These are phyloP conservation scores for Aegle marmelos DNA, from an alignment of 345 rosid species.

Conservation along the genomic window DNA sequence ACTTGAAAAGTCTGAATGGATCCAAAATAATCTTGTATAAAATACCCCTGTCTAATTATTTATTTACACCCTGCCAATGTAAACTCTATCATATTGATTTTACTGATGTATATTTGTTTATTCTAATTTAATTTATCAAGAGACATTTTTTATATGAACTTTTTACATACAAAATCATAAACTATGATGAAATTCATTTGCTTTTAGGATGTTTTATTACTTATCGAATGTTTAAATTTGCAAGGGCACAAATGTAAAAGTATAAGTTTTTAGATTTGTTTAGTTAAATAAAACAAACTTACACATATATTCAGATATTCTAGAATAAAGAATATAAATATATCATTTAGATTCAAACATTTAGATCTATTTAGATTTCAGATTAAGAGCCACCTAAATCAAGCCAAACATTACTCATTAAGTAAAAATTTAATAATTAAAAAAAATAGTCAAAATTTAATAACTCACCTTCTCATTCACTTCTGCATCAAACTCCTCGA, in stretches of 20 bases:
- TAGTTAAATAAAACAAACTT: not conserved
- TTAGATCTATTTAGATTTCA: not conserved
- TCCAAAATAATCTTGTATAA: not conserved
- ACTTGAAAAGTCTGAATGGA: not conserved
- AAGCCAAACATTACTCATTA: not conserved
- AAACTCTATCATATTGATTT: not conserved
- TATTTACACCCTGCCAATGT: not conserved
- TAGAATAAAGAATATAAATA: too few relatives aligned
- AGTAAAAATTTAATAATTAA: too few relatives aligned
- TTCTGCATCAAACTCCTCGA: conserved; percentile 72
- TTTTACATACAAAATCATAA: not conserved
- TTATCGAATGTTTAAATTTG: too few relatives aligned
- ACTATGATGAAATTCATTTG: not conserved
- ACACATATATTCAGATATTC: not conserved
- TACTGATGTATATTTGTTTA: too few relatives aligned
- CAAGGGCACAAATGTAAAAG: not conserved
- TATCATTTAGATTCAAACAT: not conserved
- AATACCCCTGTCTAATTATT: not conserved
- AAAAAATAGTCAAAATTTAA: not conserved
- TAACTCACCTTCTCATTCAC: conserved; percentile 69
- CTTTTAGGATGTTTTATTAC: not conserved
- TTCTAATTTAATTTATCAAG: not conserved
- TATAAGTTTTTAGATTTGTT: not conserved
- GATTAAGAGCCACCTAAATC: not conserved
- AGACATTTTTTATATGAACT: not conserved